Conservation (phyloP, 345 rosid species). For the Isatis tinctoria region DNA sequence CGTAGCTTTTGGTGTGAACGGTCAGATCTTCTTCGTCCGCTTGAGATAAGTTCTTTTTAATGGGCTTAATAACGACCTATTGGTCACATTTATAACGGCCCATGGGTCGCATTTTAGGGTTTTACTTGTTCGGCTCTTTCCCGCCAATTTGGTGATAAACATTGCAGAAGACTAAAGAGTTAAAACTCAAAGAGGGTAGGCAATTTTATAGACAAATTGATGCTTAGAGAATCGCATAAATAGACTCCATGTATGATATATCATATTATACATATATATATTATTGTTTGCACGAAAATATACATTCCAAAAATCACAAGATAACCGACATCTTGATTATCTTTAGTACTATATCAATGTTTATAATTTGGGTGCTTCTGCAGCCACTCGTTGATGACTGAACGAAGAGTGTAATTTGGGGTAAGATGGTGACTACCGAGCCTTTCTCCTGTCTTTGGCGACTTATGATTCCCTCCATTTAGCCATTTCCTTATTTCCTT, state of each 20-base stretch:
- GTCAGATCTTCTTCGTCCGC: neutral
- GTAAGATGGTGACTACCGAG: slow-evolving; percentile 40
- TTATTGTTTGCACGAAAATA: neutral
- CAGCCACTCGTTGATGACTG: slow-evolving; percentile 56
- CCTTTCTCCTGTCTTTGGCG: slow-evolving; percentile 51
- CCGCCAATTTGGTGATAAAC: neutral
- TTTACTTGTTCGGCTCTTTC: neutral
- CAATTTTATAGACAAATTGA: neutral
- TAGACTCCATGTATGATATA: neutral
- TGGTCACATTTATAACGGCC: neutral
- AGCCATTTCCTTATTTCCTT: slow-evolving; percentile 52
- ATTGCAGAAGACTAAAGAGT: too few species aligned
- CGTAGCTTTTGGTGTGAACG: neutral
- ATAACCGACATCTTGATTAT: neutral
- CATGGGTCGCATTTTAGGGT: neutral
- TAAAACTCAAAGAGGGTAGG: neutral
- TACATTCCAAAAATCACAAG: neutral
- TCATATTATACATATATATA: neutral
- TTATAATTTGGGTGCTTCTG: slow-evolving; percentile 14
- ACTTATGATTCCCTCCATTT: slow-evolving; percentile 35
- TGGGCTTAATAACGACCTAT: neutral
- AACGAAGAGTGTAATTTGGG: slow-evolving; percentile 59
- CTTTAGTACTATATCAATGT: neutral
- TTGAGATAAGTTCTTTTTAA: neutral
- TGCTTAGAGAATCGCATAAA: neutral